Base-by-base conservation (phyloP, 192 early-diverging fungal genomes). In the Obelidium mucronatum region DNA sequence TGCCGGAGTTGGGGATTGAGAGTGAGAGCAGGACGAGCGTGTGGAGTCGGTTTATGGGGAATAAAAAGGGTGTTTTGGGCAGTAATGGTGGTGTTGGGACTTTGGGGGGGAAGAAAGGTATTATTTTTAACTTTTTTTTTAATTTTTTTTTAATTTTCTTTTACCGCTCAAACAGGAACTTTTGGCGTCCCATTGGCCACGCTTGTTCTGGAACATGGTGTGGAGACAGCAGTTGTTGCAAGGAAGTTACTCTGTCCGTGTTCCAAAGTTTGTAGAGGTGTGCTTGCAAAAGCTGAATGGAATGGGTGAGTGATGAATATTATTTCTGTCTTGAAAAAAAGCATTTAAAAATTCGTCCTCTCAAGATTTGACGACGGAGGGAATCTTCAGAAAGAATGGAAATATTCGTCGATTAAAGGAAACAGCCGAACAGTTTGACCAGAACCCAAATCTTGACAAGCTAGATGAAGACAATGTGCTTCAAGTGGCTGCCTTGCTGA, bases 321-420 rank as follows among this genome's bases (percentile, higher is more conserved):
- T n/a, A 90, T 93, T 1, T 2, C 22, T 24, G 11, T 39, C 31
- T n/a, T 17, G 13, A 13, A n/a, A 15, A 52, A 15, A 52, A 52
- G n/a, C n/a, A n/a, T 52, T 52, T 52, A 15, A 15, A n/a, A 52
- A 15, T 17, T 52, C 15, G 13, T 52, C 51, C n/a, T 52, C 51
- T 54, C 30, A 58, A 89, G 90, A 91, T 76, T 85, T 99, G 86
- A 87, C 90, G 0, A 90, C 94, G 24, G 96, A 98, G 78, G 97
- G 97, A 5, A 93, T 98, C 11, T 99, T 99, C 86, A 83, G 97
- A 74, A 98, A 98, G 83, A 99, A 98, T 79, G 97, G 97, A 5
- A 99, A 99, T 75, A 97, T 99, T 75, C 81, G 94, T 71, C 84
- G 93, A 22, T 82, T 99, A 62, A 97, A 96, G 65, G 92, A 94